phyloP scores from a whole-genome alignment of 495 filamentous ascomycete genomes.

The Aspergillus heteromorphus region DNA sequence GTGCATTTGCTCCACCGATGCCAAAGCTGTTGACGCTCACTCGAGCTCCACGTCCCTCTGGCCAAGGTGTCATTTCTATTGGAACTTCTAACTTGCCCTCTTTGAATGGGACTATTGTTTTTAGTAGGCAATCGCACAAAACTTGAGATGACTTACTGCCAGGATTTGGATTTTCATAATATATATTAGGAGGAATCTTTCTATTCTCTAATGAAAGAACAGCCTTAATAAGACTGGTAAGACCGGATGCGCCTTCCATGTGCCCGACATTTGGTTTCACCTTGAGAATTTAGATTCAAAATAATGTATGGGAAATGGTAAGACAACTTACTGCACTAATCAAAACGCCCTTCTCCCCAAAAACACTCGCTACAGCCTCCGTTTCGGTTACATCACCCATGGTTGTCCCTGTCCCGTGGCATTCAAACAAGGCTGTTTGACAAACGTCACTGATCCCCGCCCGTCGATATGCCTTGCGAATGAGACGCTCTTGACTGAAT shows the following conservation, averaged over 20 bases:
- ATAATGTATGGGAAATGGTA: too few species aligned
- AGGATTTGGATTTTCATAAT: slow-evolving; percentile 27
- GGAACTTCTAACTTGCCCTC: slow-evolving; percentile 22
- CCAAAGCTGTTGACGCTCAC: slow-evolving; percentile 33
- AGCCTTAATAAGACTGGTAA: slow-evolving; percentile 32
- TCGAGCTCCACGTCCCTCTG: slow-evolving; percentile 13
- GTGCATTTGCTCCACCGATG: slow-evolving; percentile 17
- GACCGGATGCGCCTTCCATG: slow-evolving; percentile 30
- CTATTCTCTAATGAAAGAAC: slow-evolving; percentile 27
- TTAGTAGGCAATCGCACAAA: slow-evolving; percentile 1
- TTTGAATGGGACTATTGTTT: slow-evolving; percentile 24
- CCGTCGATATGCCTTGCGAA: slow-evolving; percentile 20
- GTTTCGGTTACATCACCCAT: slow-evolving; percentile 29
- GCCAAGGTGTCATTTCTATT: slow-evolving; percentile 24
- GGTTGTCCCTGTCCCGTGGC: slow-evolving; percentile 48
- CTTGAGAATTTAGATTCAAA: neutral
- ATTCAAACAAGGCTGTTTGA: slow-evolving; percentile 40
- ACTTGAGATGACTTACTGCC: slow-evolving; percentile 3
- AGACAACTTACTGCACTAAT: slow-evolving; percentile 17
- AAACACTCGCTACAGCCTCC: slow-evolving; percentile 18
- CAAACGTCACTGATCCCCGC: slow-evolving; percentile 11
- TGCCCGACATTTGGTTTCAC: slow-evolving; percentile 38
- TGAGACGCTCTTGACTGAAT: slow-evolving; percentile 12
- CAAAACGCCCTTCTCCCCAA: slow-evolving; percentile 9
- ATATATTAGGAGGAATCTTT: slow-evolving; percentile 32